Percentiles rank a stretch among this genome's conserved stretches.
These are phyloP conservation scores for Aspergillus cavernicola DNA, from an alignment of 495 filamentous ascomycete genomes.

Conservation along the genomic window DNA sequence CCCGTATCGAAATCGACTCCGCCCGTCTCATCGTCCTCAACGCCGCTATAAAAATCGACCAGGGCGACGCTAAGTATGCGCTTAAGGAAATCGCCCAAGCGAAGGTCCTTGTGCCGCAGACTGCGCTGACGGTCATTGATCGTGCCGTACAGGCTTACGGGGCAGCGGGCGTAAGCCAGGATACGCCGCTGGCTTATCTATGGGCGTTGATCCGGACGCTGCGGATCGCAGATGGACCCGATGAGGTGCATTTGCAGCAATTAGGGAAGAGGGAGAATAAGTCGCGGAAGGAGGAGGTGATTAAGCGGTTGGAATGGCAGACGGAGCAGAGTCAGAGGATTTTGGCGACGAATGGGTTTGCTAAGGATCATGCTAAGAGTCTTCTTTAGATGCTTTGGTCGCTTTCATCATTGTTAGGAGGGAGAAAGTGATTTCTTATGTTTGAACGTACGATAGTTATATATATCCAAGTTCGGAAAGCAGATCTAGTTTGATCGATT, in stretches of 20 bases:
- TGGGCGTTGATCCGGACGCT: constrained; percentile 83
- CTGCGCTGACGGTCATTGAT: constrained; percentile 76
- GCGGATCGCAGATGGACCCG: constrained; percentile 83
- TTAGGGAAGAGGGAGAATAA: constrained; percentile 83
- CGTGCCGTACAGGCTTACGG: constrained; percentile 84
- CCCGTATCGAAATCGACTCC: constrained; percentile 85
- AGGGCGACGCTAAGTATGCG: constrained; percentile 71
- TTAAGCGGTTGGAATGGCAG: constrained; percentile 62
- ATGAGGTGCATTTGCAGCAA: constrained; percentile 92
- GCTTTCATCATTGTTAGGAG: too few relatives aligned
- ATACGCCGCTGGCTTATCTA: constrained; percentile 83
- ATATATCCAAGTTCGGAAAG: too few relatives aligned
- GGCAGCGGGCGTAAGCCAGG: constrained; percentile 81
- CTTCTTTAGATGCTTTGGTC: too few relatives aligned
- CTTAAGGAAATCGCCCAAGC: constrained; percentile 84
- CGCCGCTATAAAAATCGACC: constrained; percentile 86
- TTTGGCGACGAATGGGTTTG: constrained; percentile 58
- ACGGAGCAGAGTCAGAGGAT: constrained; percentile 60
- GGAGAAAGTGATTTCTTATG: too few relatives aligned
- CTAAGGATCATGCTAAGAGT: constrained; percentile 31
- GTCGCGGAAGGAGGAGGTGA: constrained; percentile 56
- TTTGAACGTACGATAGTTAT: too few relatives aligned
- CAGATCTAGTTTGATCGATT: not conserved
- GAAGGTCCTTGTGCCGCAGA: constrained; percentile 78
- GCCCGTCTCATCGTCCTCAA: constrained; percentile 83